Conservation (phyloP, 352 stramenopile genomes). For the Globisporangium nunn region DNA sequence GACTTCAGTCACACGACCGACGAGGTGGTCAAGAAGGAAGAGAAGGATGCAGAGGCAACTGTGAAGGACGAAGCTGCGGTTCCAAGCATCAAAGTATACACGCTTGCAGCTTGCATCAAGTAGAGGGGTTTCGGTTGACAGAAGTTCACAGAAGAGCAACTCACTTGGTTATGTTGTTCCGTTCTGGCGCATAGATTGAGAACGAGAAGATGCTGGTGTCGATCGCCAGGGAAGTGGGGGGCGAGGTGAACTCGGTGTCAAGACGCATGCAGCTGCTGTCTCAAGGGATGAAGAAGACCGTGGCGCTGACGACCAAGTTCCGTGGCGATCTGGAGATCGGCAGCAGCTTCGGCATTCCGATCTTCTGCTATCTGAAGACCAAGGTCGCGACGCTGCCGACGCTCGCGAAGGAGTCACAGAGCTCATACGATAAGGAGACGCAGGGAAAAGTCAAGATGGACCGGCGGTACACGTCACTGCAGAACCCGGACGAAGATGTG, state of each 20-base stretch:
- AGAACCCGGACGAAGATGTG: conserved; percentile 67
- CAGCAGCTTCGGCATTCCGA: conserved; percentile 45
- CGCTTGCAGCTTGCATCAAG: neutral
- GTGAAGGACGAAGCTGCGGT: conserved; percentile 1
- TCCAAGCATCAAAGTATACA: conserved; percentile 21
- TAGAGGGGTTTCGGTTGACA: no score
- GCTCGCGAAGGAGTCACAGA: conserved; percentile 64
- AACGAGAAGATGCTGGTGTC: conserved; percentile 86
- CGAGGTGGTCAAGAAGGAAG: conserved; percentile 15
- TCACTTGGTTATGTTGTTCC: neutral
- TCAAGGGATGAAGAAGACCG: conserved; percentile 73
- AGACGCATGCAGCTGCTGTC: conserved; percentile 68
- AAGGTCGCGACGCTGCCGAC: conserved; percentile 66
- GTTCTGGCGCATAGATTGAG: conserved; percentile 24
- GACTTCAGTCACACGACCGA: conserved; percentile 57
- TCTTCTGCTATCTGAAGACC: conserved; percentile 78
- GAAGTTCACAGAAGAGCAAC: no score
- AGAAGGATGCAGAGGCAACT: neutral
- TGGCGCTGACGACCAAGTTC: conserved; percentile 71
- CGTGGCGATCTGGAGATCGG: conserved; percentile 69
- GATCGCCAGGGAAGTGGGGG: conserved; percentile 59
- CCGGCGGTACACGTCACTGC: conserved; percentile 54
- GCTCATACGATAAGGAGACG: conserved; percentile 50
- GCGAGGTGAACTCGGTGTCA: conserved; percentile 59
- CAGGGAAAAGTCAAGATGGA: conserved; percentile 66